Percentiles rank a stretch among this genome's conserved stretches.
These are phyloP conservation scores for Botrytis fragariae DNA, from an alignment of 2,329 filamentous ascomycete genomes.

Conservation along the genomic window DNA sequence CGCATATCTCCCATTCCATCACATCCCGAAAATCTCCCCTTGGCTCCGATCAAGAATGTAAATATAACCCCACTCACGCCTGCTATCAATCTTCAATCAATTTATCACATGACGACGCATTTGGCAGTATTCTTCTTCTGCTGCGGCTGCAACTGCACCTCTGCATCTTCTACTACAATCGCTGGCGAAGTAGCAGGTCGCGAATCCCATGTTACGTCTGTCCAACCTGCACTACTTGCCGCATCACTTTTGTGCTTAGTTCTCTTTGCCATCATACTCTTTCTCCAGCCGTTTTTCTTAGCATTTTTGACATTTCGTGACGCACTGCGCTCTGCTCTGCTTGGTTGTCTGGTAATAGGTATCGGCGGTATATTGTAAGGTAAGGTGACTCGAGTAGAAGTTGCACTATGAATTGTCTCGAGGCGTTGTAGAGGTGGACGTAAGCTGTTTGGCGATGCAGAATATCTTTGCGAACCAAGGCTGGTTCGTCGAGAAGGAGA, in stretches of 20 bases:
- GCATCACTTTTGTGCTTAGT: conserved; percentile 43
- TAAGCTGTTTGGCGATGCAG: conserved; percentile 28
- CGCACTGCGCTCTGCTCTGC: conserved; percentile 58
- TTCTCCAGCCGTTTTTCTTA: conserved; percentile 54
- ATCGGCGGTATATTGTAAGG: conserved; percentile 20
- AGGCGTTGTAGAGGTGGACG: conserved; percentile 52
- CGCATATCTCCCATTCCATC: background rate
- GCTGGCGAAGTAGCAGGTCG: conserved; percentile 15
- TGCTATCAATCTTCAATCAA: background rate
- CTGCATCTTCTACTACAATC: conserved; percentile 15
- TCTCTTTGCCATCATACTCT: conserved; percentile 40
- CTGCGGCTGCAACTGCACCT: background rate
- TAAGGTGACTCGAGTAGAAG: conserved; percentile 26
- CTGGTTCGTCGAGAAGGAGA: conserved; percentile 12
- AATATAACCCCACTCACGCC: background rate
- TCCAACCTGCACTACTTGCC: conserved; percentile 51
- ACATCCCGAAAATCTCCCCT: background rate
- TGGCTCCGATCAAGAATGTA: background rate
- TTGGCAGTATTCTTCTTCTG: background rate
- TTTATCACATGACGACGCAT: background rate
- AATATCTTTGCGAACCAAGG: conserved; percentile 18
- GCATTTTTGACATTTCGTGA: conserved; percentile 62
- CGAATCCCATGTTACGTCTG: conserved; percentile 43
- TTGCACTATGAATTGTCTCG: conserved; percentile 52
- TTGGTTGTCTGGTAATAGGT: conserved; percentile 40